Evolutionary conservation across 2,329 filamentous ascomycete genomes (phyloP).

Genomic region (Emergomyces orientalis): DNA sequence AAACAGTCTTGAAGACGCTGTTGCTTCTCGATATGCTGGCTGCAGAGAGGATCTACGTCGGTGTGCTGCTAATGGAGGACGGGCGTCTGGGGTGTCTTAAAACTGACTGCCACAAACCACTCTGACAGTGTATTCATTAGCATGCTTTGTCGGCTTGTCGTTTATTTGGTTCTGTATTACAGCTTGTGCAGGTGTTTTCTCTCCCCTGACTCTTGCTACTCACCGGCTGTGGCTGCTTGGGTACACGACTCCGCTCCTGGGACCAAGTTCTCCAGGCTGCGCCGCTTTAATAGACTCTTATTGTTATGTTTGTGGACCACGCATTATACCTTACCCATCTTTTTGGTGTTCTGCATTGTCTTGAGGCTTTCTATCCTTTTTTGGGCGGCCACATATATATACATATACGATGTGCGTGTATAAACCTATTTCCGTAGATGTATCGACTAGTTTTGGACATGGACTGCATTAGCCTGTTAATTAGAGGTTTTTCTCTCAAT

Average conservation of each 20-base stretch:
- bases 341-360: not conserved
- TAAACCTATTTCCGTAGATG: not conserved
- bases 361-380: not conserved
- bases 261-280: not conserved
- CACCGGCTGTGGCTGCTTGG: not conserved
- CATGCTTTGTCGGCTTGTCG: not conserved
- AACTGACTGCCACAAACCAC: not conserved
- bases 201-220: not conserved
- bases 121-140: not conserved
- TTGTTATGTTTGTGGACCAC: not conserved
- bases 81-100: not conserved
- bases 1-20: conserved; percentile 57
- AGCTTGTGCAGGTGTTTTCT: not conserved
- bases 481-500: not conserved
- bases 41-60: conserved; percentile 4
- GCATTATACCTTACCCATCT: conserved; percentile 3
- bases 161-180: not conserved
- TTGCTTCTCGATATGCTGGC: conserved; percentile 21
- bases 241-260: not conserved
- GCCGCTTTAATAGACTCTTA: not conserved
- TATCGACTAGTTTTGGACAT: not conserved
- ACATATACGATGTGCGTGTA: not conserved
- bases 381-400: not conserved
- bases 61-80: not conserved
- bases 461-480: not conserved